Evolutionary conservation across 2,329 filamentous ascomycete species (phyloP).

Genomic region (Raffaelea arxii): DNA sequence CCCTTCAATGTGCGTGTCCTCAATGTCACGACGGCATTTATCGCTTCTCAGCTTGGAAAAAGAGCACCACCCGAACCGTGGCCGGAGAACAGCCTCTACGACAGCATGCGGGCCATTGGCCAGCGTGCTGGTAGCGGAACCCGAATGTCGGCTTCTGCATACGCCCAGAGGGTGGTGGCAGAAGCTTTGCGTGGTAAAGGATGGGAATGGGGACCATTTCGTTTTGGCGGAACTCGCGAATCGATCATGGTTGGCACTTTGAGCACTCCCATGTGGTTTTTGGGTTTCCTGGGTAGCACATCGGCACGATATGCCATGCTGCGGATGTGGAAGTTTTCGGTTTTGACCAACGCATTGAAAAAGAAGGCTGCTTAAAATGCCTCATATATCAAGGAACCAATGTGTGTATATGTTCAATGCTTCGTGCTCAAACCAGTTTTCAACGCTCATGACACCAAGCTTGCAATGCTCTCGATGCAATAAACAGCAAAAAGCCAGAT

Average conservation of each 20-base stretch:
- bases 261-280: slow-evolving; percentile 10
- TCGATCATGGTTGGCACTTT: slow-evolving; percentile 11
- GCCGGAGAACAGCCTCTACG: slow-evolving; percentile 36
- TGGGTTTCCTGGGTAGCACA: slow-evolving; percentile 11
- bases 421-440: too few relatives aligned
- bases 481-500: background rate
- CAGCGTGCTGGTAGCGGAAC: slow-evolving; percentile 15
- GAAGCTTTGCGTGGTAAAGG: slow-evolving; percentile 9
- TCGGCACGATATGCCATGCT: slow-evolving; percentile 11
- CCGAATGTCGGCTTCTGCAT: slow-evolving; percentile 17
- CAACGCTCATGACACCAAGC: too few relatives aligned
- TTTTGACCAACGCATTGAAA: background rate
- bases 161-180: slow-evolving; percentile 11
- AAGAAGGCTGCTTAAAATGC: slow-evolving; percentile 1
- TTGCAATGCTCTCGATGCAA: too few relatives aligned
- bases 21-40: slow-evolving; percentile 36
- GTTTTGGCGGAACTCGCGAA: slow-evolving; percentile 12
- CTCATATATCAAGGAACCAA: background rate
- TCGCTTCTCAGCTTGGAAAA: slow-evolving; percentile 36
- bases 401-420: background rate
- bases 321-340: slow-evolving; percentile 9
- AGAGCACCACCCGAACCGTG: slow-evolving; percentile 31
- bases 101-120: slow-evolving; percentile 22
- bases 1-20: slow-evolving; percentile 46
- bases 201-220: slow-evolving; percentile 10